Evolutionary conservation across 257 asterid genomes (phyloP).

Genomic region (Marsdenia floribunda): DNA sequence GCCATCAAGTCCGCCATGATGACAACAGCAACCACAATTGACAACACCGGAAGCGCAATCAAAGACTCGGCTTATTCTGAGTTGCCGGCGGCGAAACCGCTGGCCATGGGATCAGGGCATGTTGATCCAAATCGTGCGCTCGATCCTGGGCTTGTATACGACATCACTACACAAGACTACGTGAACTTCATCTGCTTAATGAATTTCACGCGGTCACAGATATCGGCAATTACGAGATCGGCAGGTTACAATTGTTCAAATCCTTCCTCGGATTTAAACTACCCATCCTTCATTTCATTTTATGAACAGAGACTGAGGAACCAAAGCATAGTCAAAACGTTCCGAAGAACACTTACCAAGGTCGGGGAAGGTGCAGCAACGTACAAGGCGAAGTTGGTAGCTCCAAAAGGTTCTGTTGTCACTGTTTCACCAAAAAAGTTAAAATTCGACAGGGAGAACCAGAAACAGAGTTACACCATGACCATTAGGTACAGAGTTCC

Average conservation of each 20-base stretch:
- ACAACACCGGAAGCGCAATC: conserved; percentile 17
- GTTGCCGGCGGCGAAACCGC: conserved; percentile 7
- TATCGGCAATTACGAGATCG: conserved; percentile 29
- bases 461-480: conserved; percentile 32
- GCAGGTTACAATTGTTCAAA: conserved; percentile 33
- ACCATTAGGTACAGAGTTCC: conserved; percentile 20
- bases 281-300: conserved; percentile 41
- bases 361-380: conserved; percentile 33
- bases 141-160: conserved; percentile 56
- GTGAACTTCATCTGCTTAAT: conserved; percentile 43
- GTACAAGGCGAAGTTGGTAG: conserved; percentile 25
- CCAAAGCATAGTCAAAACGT: conserved; percentile 11
- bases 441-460: conserved; percentile 32
- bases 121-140: conserved; percentile 47
- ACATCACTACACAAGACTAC: conserved; percentile 38
- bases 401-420: conserved; percentile 28
- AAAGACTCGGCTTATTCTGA: conserved; percentile 5
- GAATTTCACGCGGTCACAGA: conserved; percentile 39
- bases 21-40: conserved; percentile 18
- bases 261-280: conserved; percentile 40
- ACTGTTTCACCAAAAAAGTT: conserved; percentile 28
- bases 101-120: conserved; percentile 43
- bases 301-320: conserved; percentile 6
- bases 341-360: conserved; percentile 39
- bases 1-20: conserved; percentile 25